These are phyloP conservation scores for Populus tomentosa DNA, from an alignment of 441 rosid genomes.

Conservation along the genomic window DNA sequence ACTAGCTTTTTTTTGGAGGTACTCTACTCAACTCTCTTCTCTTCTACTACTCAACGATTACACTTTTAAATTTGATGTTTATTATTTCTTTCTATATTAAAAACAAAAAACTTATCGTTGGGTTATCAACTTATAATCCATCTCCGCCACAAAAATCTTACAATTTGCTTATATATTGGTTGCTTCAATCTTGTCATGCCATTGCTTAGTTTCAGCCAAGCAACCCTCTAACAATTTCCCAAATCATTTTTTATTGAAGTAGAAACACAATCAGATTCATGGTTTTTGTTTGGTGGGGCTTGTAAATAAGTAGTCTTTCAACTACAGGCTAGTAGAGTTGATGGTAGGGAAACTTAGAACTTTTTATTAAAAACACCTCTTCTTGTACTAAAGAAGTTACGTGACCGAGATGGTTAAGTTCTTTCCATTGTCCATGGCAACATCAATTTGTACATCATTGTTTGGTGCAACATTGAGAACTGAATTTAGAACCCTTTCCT, in stretches of 20 bases:
- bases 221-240: neutral
- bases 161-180: neutral
- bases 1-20: conserved; percentile 83
- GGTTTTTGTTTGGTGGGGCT: neutral
- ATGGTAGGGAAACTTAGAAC: neutral
- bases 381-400: neutral
- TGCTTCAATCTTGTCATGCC: neutral
- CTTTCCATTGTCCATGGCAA: neutral
- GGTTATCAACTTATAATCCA: neutral
- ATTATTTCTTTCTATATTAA: neutral
- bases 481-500: neutral
- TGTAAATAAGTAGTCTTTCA: neutral
- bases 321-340: neutral
- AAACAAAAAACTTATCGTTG: neutral
- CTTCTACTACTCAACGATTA: neutral
- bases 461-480: neutral
- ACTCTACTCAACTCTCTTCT: neutral
- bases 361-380: neutral
- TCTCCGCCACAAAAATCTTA: neutral
- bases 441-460: neutral
- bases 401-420: neutral
- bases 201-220: neutral
- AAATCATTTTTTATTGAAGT: neutral
- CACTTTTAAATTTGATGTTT: neutral
- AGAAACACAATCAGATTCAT: neutral